Conservation (phyloP, 805 yeast genomes). For the Wickerhamomyces sydowiorum region DNA sequence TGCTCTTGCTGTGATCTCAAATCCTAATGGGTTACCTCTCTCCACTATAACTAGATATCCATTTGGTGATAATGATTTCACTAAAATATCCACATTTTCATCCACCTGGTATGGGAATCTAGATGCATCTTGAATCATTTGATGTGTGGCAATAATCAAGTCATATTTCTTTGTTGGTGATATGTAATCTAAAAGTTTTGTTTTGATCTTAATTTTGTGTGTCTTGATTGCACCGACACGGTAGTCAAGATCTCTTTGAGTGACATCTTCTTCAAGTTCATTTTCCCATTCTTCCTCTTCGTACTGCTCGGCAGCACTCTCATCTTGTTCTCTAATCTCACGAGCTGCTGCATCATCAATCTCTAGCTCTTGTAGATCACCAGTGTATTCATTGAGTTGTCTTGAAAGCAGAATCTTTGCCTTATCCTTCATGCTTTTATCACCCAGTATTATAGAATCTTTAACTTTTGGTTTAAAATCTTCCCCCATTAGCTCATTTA, state of each 20-base stretch:
- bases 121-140: constrained; percentile 53
- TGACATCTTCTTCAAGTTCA: constrained; percentile 17
- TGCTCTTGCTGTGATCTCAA: constrained; percentile 84
- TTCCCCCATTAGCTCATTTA: constrained; percentile 75
- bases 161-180: constrained; percentile 54
- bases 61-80: constrained; percentile 62
- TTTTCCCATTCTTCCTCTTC: constrained; percentile 14
- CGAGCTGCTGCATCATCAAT: constrained; percentile 10
- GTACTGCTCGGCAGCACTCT: background rate
- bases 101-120: constrained; percentile 74
- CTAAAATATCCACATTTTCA: constrained; percentile 49
- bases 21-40: constrained; percentile 86
- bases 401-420: constrained; percentile 74
- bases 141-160: constrained; percentile 77
- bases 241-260: constrained; percentile 23
- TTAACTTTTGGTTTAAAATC: constrained; percentile 55
- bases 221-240: constrained; percentile 51
- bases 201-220: constrained; percentile 44
- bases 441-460: constrained; percentile 69
- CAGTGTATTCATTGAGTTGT: constrained; percentile 47
- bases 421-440: constrained; percentile 67
- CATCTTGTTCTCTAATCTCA: background rate
- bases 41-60: constrained; percentile 81
- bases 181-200: constrained; percentile 50
- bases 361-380: constrained; percentile 16